A percentile compares a stretch with the other conserved stretches of the same genome.
phyloP scores from a whole-genome alignment of 108 stramenopile species.

The Skeletonema marinoi region DNA sequence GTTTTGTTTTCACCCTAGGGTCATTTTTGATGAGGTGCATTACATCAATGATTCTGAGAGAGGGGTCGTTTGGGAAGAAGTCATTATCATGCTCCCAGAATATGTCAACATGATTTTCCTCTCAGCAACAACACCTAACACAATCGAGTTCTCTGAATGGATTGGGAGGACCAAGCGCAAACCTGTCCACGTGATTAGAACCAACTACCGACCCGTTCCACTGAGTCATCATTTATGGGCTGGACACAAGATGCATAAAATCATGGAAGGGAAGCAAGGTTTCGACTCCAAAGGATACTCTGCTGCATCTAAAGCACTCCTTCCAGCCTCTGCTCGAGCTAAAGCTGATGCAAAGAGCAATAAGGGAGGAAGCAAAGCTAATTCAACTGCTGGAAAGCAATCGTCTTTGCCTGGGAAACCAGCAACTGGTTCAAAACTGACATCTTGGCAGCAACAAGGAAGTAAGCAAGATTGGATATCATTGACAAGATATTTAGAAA shows the following conservation, averaged over 20 bases:
- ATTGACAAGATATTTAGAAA: conserved; percentile 77
- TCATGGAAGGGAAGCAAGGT: conserved; percentile 82
- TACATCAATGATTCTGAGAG: conserved; percentile 92
- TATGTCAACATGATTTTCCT: conserved; percentile 94
- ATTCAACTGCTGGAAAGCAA: conserved; percentile 36
- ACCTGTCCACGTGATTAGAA: conserved; percentile 91
- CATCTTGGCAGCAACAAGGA: conserved; percentile 85
- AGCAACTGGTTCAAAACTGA: conserved; percentile 54
- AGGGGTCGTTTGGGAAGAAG: conserved; percentile 95
- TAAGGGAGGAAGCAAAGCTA: conserved; percentile 48
- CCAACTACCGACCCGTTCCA: conserved; percentile 93
- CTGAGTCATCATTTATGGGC: conserved; percentile 92
- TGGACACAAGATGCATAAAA: conserved; percentile 78
- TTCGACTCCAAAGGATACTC: conserved; percentile 78
- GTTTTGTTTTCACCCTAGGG: conserved; percentile 48
- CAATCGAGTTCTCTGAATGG: conserved; percentile 96
- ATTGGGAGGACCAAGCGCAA: conserved; percentile 90
- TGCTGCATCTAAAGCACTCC: conserved; percentile 73
- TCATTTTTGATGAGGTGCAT: conserved; percentile 93
- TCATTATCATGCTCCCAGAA: conserved; percentile 95
- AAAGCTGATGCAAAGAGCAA: conserved; percentile 39
- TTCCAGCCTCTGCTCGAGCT: conserved; percentile 54
- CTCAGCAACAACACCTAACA: conserved; percentile 97
- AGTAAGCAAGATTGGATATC: conserved; percentile 82
- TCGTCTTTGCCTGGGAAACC: conserved; percentile 15